Base-by-base conservation (phyloP, 306 rosid species). In the Crotalaria pallida region DNA sequence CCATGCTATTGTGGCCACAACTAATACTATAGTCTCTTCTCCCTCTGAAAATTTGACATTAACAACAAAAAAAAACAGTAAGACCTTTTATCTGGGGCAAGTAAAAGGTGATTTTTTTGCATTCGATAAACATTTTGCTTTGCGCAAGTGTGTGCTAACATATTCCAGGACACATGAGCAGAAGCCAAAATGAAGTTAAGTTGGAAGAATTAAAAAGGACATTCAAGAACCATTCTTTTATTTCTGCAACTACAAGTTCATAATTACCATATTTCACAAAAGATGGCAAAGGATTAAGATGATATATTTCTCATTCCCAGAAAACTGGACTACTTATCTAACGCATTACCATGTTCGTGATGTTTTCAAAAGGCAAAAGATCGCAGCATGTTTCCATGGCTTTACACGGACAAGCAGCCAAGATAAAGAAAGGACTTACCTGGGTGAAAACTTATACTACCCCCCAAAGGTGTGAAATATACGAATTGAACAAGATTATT, bases 1-100 rank as follows among this genome's bases (percentile, higher is more conserved):
- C 98, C 98, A 92, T 53, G 87, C 96, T 55, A 92, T 80, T 75
- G 92, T 88, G 43, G 96, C 92, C 84, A 84, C 95, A 78, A 88
- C 78, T 77, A 86, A 78, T 63, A 92, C 82, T 53, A 77, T 84
- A 65, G 89, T 86, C 85, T 86, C 92, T 77, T 86, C 96, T 75
- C 70, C 86, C 67, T 79, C 96, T 89, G 80, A 60, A 56, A 65
- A 71, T 64, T 69, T 26, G 17, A 65, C 47, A 69, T 61, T 27
- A 78, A 44, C 36, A 57, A 65, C 45, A 75, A 75, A 67, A 40
- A 38, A 41, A 61, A 10, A 58, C 40, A 47, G 11, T 65, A 44
- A 79, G 67, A 69, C 26, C 3, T 75, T 70, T 57, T 53, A 65
- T 57, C 74, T 15, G 10, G 48, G 41, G 48, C 68, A 64, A 36